Percentiles rank a stretch among this genome's conserved stretches.
Conservation (phyloP, 2,329 filamentous ascomycete species). For the Talaromyces sp. region DNA sequence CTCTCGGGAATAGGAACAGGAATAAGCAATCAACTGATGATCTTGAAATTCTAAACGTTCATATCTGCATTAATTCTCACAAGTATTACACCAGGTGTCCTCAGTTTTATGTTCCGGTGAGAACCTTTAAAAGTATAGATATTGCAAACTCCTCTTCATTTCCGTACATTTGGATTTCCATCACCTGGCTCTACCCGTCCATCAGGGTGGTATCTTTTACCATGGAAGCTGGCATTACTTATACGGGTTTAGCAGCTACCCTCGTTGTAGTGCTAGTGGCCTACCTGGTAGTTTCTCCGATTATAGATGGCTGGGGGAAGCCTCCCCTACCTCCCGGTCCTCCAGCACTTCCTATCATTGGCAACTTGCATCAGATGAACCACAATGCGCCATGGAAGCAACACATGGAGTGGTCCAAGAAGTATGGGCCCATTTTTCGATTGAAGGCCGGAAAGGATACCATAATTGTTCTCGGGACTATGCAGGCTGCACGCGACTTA, state of each 20-base stretch:
- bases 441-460: constrained; percentile 17
- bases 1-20: not conserved
- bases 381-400: constrained; percentile 17
- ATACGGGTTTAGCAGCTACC: not conserved
- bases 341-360: constrained; percentile 19
- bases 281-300: not conserved
- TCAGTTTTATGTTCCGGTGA: not conserved
- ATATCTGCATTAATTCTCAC: not conserved
- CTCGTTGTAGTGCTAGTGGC: not conserved
- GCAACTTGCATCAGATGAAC: constrained; percentile 21
- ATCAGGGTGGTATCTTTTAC: not conserved
- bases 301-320: not conserved
- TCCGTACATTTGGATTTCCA: not conserved
- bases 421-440: constrained; percentile 3
- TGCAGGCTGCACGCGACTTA: constrained; percentile 30
- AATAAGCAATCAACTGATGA: not conserved
- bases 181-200: not conserved
- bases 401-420: constrained; percentile 16
- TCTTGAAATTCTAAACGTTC: not conserved
- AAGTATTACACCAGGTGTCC: not conserved
- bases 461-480: constrained; percentile 13
- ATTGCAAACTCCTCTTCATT: not conserved
- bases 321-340: constrained; percentile 20
- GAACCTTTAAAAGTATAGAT: not conserved
- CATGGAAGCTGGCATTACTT: not conserved